A percentile compares a stretch with the other conserved stretches of the same genome.
Evolutionary conservation across 2,329 filamentous ascomycete genomes (phyloP).

Genomic region (Colletotrichum gloeosporioides): DNA sequence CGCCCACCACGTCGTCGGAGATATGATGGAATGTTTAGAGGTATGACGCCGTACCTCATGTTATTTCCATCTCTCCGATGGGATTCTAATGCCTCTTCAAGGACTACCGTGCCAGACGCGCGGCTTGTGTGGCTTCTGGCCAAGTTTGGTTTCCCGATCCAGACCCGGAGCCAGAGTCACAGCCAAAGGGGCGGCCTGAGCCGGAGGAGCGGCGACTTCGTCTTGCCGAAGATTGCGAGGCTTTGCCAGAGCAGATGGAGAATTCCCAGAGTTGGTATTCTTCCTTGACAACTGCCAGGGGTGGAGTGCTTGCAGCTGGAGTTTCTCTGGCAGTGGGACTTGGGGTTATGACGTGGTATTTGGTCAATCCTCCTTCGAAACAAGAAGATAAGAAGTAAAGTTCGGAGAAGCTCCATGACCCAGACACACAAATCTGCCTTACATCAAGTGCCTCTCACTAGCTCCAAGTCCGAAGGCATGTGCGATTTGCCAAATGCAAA

Average conservation of each 20-base stretch:
- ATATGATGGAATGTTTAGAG: conserved; percentile 1
- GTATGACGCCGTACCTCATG: background rate
- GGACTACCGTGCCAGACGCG: background rate
- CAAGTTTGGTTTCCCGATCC: background rate
- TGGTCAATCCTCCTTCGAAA: background rate
- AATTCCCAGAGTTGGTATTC: background rate
- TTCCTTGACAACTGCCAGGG: background rate
- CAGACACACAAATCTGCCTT: background rate
- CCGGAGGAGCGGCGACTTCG: background rate
- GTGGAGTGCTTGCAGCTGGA: background rate
- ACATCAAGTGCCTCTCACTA: background rate
- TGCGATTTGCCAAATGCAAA: background rate
- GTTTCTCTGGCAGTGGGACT: background rate
- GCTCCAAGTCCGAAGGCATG: background rate
- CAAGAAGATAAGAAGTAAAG: background rate
- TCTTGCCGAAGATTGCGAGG: background rate
- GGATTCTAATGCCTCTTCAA: background rate
- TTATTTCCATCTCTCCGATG: background rate
- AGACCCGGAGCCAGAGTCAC: background rate
- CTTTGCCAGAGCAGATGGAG: background rate
- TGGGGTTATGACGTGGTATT: background rate
- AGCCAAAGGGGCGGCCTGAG: background rate
- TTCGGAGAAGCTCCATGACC: background rate
- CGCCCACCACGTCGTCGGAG: background rate
- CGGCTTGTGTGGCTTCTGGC: background rate